Evolutionary conservation across 768 basidiomycete genomes (phyloP).

Genomic region (Leucocoprinus sp.): DNA sequence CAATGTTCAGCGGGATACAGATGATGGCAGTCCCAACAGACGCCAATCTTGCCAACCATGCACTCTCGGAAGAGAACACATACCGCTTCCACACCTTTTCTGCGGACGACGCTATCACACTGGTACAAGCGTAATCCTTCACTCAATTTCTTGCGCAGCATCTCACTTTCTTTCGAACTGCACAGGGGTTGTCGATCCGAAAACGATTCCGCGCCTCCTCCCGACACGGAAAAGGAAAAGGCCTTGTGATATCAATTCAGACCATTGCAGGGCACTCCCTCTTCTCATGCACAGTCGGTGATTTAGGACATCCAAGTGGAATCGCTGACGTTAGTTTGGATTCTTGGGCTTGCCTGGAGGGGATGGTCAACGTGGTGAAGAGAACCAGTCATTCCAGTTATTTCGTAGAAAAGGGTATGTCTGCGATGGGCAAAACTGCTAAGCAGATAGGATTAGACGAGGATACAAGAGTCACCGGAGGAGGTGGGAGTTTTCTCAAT

Average conservation of each 20-base stretch:
- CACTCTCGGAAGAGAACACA: slow-evolving; percentile 58
- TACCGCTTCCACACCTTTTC: slow-evolving; percentile 71
- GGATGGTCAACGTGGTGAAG: slow-evolving; percentile 71
- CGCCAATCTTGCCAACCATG: slow-evolving; percentile 64
- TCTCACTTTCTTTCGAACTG: background rate
- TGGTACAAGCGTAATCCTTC: slow-evolving; percentile 29
- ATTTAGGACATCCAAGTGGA: slow-evolving; percentile 57
- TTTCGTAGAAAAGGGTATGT: slow-evolving; percentile 84
- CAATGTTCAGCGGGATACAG: slow-evolving; percentile 60
- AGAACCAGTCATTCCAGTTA: slow-evolving; percentile 79
- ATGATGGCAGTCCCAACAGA: slow-evolving; percentile 53
- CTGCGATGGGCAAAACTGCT: slow-evolving; percentile 71
- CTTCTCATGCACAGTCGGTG: slow-evolving; percentile 80
- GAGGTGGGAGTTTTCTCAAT: slow-evolving; percentile 48
- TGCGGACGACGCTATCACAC: slow-evolving; percentile 71
- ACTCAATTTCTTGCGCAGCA: background rate
- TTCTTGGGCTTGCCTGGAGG: slow-evolving; percentile 71
- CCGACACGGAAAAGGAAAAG: slow-evolving; percentile 69
- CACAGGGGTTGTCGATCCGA: slow-evolving; percentile 62
- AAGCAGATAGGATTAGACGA: slow-evolving; percentile 63
- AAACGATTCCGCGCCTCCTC: slow-evolving; percentile 75
- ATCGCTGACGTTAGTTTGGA: slow-evolving; percentile 74
- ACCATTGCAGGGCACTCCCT: slow-evolving; percentile 70
- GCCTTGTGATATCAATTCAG: slow-evolving; percentile 75
- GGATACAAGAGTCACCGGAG: slow-evolving; percentile 61